Evolutionary conservation across 345 rosid genomes (phyloP).

Genomic region (Aquilaria malaccensis): DNA sequence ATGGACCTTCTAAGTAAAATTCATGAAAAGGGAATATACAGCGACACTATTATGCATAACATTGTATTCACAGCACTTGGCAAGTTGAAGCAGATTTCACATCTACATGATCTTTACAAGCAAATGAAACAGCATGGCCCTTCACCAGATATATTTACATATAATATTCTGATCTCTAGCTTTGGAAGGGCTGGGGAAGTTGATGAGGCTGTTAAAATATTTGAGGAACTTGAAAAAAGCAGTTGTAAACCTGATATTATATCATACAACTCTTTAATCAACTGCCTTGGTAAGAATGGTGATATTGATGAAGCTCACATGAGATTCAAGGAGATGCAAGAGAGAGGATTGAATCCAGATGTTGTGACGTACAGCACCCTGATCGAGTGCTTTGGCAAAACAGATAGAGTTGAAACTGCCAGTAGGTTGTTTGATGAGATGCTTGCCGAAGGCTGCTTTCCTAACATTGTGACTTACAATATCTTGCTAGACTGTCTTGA

Average conservation of each 20-base stretch:
- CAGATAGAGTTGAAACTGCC: slow-evolving; percentile 85
- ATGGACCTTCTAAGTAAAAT: slow-evolving; percentile 61
- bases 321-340: slow-evolving; percentile 87
- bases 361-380: slow-evolving; percentile 88
- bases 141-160: slow-evolving; percentile 65
- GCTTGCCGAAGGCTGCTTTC: slow-evolving; percentile 72
- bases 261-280: slow-evolving; percentile 84
- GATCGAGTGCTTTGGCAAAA: slow-evolving; percentile 92
- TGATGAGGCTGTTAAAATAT: slow-evolving; percentile 53
- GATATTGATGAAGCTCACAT: slow-evolving; percentile 94
- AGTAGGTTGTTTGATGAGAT: slow-evolving; percentile 73
- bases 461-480: slow-evolving; percentile 84
- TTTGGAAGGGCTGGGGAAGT: slow-evolving; percentile 74
- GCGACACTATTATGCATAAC: slow-evolving; percentile 75
- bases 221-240: slow-evolving; percentile 80
- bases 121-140: slow-evolving; percentile 75
- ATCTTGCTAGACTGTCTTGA: slow-evolving; percentile 85
- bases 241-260: slow-evolving; percentile 63
- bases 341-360: slow-evolving; percentile 76
- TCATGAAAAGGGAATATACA: slow-evolving; percentile 58
- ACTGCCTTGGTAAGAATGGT: slow-evolving; percentile 90
- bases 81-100: slow-evolving; percentile 57
- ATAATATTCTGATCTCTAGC: slow-evolving; percentile 76
- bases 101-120: slow-evolving; percentile 66
- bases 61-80: slow-evolving; percentile 62